Conservation (phyloP, 345 rosid species). For the Eucalyptus regnans region DNA sequence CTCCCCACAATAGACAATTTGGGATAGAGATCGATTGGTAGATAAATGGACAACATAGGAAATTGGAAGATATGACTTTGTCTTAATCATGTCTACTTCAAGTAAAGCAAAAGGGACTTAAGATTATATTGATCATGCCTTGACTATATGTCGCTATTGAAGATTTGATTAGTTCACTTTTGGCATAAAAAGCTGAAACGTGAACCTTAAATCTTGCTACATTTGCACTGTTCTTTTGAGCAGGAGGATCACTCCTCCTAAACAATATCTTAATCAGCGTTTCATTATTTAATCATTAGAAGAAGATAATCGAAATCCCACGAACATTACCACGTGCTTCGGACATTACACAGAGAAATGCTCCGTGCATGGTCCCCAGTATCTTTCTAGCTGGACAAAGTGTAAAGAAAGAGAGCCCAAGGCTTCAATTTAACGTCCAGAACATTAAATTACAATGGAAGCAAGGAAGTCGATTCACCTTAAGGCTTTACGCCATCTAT, state of each 20-base stretch:
- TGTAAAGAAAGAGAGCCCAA: neutral
- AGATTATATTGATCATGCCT: neutral
- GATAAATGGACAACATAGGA: neutral
- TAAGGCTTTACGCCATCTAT: neutral
- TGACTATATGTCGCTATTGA: neutral
- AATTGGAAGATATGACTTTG: neutral
- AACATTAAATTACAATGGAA: slow-evolving; percentile 32
- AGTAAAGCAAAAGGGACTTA: neutral
- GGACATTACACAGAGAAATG: neutral
- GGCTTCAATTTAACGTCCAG: neutral
- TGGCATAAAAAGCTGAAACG: neutral
- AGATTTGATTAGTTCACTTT: neutral
- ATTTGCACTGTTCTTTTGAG: neutral
- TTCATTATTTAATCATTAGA: neutral
- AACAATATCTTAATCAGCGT: neutral
- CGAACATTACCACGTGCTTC: neutral
- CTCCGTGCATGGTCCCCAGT: neutral
- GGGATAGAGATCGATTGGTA: neutral
- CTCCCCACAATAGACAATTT: neutral
- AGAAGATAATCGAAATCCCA: neutral
- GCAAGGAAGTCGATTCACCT: slow-evolving; percentile 69
- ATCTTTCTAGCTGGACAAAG: neutral
- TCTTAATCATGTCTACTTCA: neutral
- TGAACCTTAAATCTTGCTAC: neutral
- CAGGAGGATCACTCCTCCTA: neutral